Conservation (phyloP, 805 yeast species). For the Yamadazyma paraphyllophila region DNA sequence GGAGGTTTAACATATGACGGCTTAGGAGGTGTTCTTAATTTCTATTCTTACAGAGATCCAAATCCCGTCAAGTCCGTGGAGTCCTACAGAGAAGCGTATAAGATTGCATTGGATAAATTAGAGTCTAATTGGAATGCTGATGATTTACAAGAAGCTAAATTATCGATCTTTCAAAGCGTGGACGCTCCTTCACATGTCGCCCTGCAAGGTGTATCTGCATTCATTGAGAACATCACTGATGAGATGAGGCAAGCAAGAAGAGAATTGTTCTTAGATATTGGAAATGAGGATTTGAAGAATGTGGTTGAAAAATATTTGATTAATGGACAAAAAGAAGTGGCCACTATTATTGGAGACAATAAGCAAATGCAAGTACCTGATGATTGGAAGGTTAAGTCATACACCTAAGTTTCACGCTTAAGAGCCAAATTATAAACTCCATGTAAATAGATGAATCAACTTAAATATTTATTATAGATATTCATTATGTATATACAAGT, state of each 20-base stretch:
- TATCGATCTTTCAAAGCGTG: slow-evolving; percentile 84
- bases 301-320: slow-evolving; percentile 68
- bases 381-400: slow-evolving; percentile 20
- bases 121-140: slow-evolving; percentile 52
- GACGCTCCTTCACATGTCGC: slow-evolving; percentile 88
- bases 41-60: slow-evolving; percentile 93
- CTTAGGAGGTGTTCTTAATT: slow-evolving; percentile 73
- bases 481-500: slow-evolving; percentile 6
- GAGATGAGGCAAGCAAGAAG: slow-evolving; percentile 81
- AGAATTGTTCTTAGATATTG: slow-evolving; percentile 65
- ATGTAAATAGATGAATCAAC: slow-evolving; percentile 3
- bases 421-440: no score
- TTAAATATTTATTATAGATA: slow-evolving; percentile 2
- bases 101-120: slow-evolving; percentile 37
- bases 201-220: slow-evolving; percentile 67
- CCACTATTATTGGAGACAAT: slow-evolving; percentile 49
- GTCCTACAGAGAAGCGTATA: slow-evolving; percentile 54
- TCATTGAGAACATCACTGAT: slow-evolving; percentile 69
- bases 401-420: no score
- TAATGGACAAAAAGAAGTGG: slow-evolving; percentile 18
- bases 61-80: slow-evolving; percentile 68
- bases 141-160: slow-evolving; percentile 85
- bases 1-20: slow-evolving; percentile 89
- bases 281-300: slow-evolving; percentile 55
- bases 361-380: slow-evolving; percentile 21